phyloP scores from a whole-genome alignment of 2,329 filamentous ascomycete genomes.

The Colletotrichum somersetense region DNA sequence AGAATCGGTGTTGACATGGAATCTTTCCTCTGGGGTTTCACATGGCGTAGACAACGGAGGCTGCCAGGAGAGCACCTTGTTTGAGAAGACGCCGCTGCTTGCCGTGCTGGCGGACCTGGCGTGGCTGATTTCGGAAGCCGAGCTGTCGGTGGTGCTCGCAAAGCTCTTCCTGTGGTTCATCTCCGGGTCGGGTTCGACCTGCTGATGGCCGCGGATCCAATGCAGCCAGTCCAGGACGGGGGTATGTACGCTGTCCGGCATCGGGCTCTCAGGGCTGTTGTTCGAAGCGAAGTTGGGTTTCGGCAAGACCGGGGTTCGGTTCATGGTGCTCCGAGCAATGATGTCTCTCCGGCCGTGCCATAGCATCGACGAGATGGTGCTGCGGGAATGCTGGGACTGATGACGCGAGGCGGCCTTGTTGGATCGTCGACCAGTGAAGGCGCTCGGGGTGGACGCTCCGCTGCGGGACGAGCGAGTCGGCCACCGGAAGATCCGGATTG shows the following conservation, averaged over 20 bases:
- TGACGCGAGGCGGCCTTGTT: slow-evolving; percentile 9
- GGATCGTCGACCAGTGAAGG: background rate
- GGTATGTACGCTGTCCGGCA: slow-evolving; percentile 18
- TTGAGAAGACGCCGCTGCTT: slow-evolving; percentile 38
- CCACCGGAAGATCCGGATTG: slow-evolving; percentile 40
- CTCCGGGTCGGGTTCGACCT: slow-evolving; percentile 23
- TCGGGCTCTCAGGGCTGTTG: slow-evolving; percentile 8
- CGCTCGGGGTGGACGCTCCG: slow-evolving; percentile 11
- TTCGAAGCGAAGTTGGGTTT: background rate
- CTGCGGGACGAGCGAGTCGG: slow-evolving; percentile 37
- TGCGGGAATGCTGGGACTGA: slow-evolving; percentile 25
- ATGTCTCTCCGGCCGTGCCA: slow-evolving; percentile 37
- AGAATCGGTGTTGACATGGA: background rate
- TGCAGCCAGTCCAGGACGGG: slow-evolving; percentile 34
- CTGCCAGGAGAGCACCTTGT: slow-evolving; percentile 22
- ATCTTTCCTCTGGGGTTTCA: background rate
- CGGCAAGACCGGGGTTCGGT: background rate
- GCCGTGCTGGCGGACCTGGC: slow-evolving; percentile 6
- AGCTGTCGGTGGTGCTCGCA: slow-evolving; percentile 21
- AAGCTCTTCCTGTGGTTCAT: slow-evolving; percentile 37
- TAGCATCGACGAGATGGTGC: slow-evolving; percentile 36
- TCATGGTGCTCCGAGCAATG: slow-evolving; percentile 25
- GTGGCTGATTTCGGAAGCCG: slow-evolving; percentile 12
- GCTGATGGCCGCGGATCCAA: slow-evolving; percentile 34
- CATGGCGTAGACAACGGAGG: background rate